These are phyloP conservation scores for Bretschneidera sinensis DNA, from an alignment of 345 rosid genomes.

Conservation along the genomic window DNA sequence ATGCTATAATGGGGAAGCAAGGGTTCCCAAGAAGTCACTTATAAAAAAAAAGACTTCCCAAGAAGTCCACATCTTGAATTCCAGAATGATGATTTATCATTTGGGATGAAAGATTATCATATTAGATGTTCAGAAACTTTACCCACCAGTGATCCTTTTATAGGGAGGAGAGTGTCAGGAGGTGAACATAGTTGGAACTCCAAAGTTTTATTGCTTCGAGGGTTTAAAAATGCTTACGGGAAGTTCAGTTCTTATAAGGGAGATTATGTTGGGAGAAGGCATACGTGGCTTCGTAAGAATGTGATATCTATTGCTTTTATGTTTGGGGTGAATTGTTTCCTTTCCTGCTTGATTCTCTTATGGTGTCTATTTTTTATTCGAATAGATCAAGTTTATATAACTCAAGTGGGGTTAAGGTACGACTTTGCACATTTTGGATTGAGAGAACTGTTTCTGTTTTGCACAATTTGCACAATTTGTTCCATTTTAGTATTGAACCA, in stretches of 20 bases:
- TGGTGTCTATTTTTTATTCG: constrained; percentile 59
- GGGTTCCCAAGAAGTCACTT: too few relatives aligned
- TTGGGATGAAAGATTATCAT: constrained; percentile 33
- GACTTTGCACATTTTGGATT: neutral
- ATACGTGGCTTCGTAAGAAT: constrained; percentile 48
- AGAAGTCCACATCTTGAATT: constrained; percentile 35
- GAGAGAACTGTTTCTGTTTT: neutral
- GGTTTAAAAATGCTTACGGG: constrained; percentile 43
- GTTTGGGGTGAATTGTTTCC: constrained; percentile 39
- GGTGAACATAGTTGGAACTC: constrained; percentile 40
- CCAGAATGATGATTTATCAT: constrained; percentile 17
- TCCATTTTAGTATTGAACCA: neutral
- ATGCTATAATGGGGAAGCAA: constrained; percentile 50
- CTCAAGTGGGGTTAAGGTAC: constrained; percentile 43
- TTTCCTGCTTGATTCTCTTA: constrained; percentile 63
- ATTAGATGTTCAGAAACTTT: constrained; percentile 34
- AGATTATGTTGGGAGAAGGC: constrained; percentile 46
- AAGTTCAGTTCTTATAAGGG: constrained; percentile 45
- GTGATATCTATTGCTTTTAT: constrained; percentile 37
- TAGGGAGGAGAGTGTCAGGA: constrained; percentile 52
- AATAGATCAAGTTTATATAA: constrained; percentile 34
- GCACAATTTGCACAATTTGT: neutral
- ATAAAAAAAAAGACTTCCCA: too few relatives aligned
- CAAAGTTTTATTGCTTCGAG: constrained; percentile 31
- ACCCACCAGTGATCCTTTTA: constrained; percentile 42